phyloP scores from a whole-genome alignment of 2,329 filamentous ascomycete genomes.

The Pseudogymnoascus sp. region DNA sequence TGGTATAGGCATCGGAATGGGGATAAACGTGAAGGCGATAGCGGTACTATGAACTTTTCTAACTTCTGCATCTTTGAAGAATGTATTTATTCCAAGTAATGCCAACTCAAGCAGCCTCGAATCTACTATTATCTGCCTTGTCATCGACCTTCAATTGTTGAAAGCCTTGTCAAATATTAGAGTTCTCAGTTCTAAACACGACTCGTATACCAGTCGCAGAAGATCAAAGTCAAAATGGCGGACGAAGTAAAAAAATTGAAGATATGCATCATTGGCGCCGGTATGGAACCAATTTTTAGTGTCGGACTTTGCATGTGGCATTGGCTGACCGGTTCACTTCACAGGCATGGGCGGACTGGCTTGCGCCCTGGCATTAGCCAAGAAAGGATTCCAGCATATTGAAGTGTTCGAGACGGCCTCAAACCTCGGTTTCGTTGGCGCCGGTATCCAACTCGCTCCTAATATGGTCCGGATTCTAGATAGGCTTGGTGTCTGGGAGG shows the following conservation, averaged over 20 bases:
- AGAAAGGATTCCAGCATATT: constrained; percentile 67
- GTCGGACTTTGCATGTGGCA: not conserved
- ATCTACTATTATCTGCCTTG: not conserved
- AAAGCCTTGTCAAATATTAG: not conserved
- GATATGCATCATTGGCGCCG: constrained; percentile 8
- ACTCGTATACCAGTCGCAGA: not conserved
- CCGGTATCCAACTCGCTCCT: constrained; percentile 76
- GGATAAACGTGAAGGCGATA: constrained; percentile 2
- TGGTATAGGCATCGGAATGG: not conserved
- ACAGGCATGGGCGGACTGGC: constrained; percentile 73
- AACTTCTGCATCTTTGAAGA: not conserved
- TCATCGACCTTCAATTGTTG: not conserved
- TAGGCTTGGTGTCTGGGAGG: constrained; percentile 62
- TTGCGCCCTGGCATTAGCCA: constrained; percentile 64
- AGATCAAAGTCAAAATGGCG: not conserved
- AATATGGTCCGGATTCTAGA: constrained; percentile 75
- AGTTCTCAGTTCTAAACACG: not conserved
- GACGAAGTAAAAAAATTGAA: constrained; percentile 5
- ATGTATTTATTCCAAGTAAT: not conserved
- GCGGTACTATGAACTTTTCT: not conserved
- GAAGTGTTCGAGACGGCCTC: constrained; percentile 67
- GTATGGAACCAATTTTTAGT: not conserved
- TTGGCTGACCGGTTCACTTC: not conserved
- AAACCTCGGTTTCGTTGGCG: constrained; percentile 72
- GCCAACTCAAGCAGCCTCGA: not conserved